phyloP scores from a whole-genome alignment of 192 early-diverging fungal species.

The Polychytrium aggregatum region DNA sequence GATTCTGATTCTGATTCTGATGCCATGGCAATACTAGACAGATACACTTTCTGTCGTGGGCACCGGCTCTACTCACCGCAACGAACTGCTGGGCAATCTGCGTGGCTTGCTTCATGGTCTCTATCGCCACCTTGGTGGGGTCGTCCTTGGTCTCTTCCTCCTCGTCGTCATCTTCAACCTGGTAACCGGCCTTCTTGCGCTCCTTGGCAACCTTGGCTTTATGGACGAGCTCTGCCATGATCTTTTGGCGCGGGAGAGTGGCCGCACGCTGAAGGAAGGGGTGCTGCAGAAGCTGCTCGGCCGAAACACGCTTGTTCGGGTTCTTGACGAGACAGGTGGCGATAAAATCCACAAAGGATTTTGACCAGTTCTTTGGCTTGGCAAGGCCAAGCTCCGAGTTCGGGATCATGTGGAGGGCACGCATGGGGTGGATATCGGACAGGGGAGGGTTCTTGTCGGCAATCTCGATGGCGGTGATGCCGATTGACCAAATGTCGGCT shows the following conservation, averaged over 20 bases:
- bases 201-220: slow-evolving; percentile 35
- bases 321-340: slow-evolving; percentile 42
- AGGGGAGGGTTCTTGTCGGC: slow-evolving; percentile 71
- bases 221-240: slow-evolving; percentile 31
- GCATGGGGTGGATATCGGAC: slow-evolving; percentile 89
- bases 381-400: slow-evolving; percentile 35
- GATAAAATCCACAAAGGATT: slow-evolving; percentile 45
- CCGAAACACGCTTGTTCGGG: slow-evolving; percentile 35
- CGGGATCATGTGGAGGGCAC: slow-evolving; percentile 82
- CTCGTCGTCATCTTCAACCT: slow-evolving; percentile 38
- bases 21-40: no score
- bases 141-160: slow-evolving; percentile 39
- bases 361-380: slow-evolving; percentile 52
- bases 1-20: no score
- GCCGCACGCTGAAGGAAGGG: slow-evolving; percentile 40
- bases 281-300: slow-evolving; percentile 41
- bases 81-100: slow-evolving; percentile 10
- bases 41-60: no score
- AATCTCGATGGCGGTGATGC: slow-evolving; percentile 70
- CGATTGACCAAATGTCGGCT: slow-evolving; percentile 96
- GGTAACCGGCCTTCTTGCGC: slow-evolving; percentile 38
- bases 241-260: slow-evolving; percentile 23
- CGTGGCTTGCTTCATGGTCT: slow-evolving; percentile 31
- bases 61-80: no score
- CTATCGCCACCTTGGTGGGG: slow-evolving; percentile 27